Percentiles rank a stretch among this genome's conserved stretches.
These are phyloP conservation scores for Agroathelia rolfsii DNA, from an alignment of 1,284 basidiomycete genomes.

Conservation along the genomic window DNA sequence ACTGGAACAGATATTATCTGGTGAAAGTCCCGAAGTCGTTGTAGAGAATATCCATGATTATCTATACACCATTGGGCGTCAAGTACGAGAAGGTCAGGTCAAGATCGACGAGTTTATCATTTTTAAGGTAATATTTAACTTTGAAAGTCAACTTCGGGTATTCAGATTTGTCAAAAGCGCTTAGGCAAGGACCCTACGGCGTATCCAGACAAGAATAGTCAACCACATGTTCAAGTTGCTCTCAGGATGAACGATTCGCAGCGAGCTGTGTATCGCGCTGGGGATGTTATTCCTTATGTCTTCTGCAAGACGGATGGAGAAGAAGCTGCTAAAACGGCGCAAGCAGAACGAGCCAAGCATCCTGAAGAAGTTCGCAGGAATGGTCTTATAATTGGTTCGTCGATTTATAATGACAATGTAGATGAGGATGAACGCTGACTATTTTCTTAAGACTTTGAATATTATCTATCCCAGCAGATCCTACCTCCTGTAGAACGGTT, in stretches of 20 bases:
- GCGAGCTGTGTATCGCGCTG: slow-evolving; percentile 71
- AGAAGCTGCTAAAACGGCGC: slow-evolving; percentile 63
- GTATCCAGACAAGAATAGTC: slow-evolving; percentile 90
- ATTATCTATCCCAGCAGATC: slow-evolving; percentile 88
- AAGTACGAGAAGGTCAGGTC: slow-evolving; percentile 69
- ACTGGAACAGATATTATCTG: slow-evolving; percentile 85
- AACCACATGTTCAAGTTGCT: slow-evolving; percentile 96
- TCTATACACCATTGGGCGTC: slow-evolving; percentile 62
- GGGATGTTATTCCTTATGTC: slow-evolving; percentile 95
- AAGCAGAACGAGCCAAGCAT: slow-evolving; percentile 88
- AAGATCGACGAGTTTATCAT: slow-evolving; percentile 92
- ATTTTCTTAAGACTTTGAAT: slow-evolving; percentile 65
- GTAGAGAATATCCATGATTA: slow-evolving; percentile 93
- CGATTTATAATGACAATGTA: slow-evolving; percentile 3
- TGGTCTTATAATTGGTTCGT: slow-evolving; percentile 65
- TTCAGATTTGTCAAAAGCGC: slow-evolving; percentile 38
- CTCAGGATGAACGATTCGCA: slow-evolving; percentile 83
- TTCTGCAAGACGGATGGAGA: slow-evolving; percentile 82
- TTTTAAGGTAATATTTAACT: slow-evolving; percentile 71
- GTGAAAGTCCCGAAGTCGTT: slow-evolving; percentile 83
- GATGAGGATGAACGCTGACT: slow-evolving; percentile 6
- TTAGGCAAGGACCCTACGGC: slow-evolving; percentile 92
- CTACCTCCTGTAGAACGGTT: slow-evolving; percentile 91
- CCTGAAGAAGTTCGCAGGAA: slow-evolving; percentile 84
- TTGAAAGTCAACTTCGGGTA: slow-evolving; percentile 3